Evolutionary conservation across 1,284 basidiomycete genomes (phyloP), one percentile per base, ranked within the genome.

Genomic region (Apiotrichum gamsii): DNA sequence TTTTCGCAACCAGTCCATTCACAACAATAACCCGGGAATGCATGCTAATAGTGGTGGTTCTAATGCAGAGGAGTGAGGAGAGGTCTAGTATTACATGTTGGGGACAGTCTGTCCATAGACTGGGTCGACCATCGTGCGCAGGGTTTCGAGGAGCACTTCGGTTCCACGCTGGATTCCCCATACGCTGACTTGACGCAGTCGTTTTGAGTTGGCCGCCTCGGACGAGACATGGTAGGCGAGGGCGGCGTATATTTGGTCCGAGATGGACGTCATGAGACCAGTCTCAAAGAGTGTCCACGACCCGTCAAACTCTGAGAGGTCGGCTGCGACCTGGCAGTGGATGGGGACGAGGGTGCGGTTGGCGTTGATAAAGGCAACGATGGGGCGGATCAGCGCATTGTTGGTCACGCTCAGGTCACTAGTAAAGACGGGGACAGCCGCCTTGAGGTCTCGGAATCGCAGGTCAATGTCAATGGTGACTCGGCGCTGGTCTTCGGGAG

Each of bases 361-460:
- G 1, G 86, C 85, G 67, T 95, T 95, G 82, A 99, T 95, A 67
- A 99, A 99, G 0, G 91, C 93, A 5, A 98, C 95, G 55, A 99
- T 97, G 4, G 95, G 94, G 49, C 95, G 75, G 34, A 96, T 87
- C 25, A 98, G 76, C n/a, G 94, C 95, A 64, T 86, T 90, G 63
- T 94, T 94, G 52, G 87, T 85, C 65, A 96, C 90, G 45, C 87
- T 90, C 48, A 99, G 67, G 60, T 93, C 87, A 37, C 77, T 78
- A 24, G 87, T 84, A 72, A 90, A 95, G 35, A 93, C 79, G 2
- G 94, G 95, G 15, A 99, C 90, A 11, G 84, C 87, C 25, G 94
- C 94, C 72, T 97, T 97, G 69, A 98, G 72, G 72, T 99, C 95
- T 45, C 93, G 80, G 73, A 99, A 96, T 46, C 95, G 77, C 58